Conservation (phyloP, 2,329 filamentous ascomycete genomes). For the Dactylonectria macrodidyma region DNA sequence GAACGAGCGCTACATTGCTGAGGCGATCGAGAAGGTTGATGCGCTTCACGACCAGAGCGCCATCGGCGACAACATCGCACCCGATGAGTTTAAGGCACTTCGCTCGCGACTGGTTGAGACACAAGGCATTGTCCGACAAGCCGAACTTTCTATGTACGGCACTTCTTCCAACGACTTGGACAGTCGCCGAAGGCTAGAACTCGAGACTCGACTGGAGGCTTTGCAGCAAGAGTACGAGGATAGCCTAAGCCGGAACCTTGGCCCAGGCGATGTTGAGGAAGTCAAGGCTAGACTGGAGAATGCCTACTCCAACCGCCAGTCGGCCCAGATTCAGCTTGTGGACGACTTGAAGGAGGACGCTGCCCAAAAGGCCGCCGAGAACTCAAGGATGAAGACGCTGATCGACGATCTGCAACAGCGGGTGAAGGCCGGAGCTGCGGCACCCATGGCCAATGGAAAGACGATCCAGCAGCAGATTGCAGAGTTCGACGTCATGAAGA, state of each 20-base stretch:
- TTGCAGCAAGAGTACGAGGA: slow-evolving; percentile 89
- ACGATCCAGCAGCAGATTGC: slow-evolving; percentile 97
- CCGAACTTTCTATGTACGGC: slow-evolving; percentile 87
- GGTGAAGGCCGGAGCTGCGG: slow-evolving; percentile 72
- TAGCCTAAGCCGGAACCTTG: slow-evolving; percentile 83
- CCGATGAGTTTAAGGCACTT: slow-evolving; percentile 85
- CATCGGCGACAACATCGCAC: slow-evolving; percentile 83
- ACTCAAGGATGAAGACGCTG: slow-evolving; percentile 83
- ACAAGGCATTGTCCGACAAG: slow-evolving; percentile 92
- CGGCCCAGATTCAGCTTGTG: slow-evolving; percentile 79
- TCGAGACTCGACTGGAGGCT: slow-evolving; percentile 81
- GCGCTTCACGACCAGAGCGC: slow-evolving; percentile 82
- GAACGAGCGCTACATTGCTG: slow-evolving; percentile 88
- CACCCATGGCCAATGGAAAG: slow-evolving; percentile 84
- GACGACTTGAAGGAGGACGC: slow-evolving; percentile 85
- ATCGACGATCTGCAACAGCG: slow-evolving; percentile 85
- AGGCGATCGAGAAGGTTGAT: slow-evolving; percentile 88
- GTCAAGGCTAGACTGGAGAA: slow-evolving; percentile 85
- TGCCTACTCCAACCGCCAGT: slow-evolving; percentile 82
- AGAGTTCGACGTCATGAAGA: slow-evolving; percentile 99
- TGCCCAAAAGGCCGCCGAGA: slow-evolving; percentile 83
- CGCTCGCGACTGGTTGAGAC: slow-evolving; percentile 87
- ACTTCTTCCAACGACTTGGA: slow-evolving; percentile 74
- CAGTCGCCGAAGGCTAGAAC: slow-evolving; percentile 78
- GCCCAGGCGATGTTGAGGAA: slow-evolving; percentile 84